These are phyloP conservation scores for Euphorbia celastroides DNA, from an alignment of 441 rosid species.

Conservation along the genomic window DNA sequence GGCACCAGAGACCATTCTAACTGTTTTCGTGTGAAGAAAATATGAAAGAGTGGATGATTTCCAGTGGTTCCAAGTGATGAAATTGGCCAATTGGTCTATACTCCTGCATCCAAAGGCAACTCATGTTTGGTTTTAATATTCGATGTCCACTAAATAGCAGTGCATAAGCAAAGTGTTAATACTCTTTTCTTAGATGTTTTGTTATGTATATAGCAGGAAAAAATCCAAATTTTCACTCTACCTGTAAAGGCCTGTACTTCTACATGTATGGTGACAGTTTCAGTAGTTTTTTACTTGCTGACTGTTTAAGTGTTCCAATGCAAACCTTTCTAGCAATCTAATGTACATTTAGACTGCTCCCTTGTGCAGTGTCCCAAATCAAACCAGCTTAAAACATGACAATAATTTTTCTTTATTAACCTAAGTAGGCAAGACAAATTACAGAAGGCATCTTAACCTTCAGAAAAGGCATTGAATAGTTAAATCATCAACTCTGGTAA, in stretches of 20 bases:
- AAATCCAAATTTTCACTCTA: neutral
- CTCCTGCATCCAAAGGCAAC: slow-evolving; percentile 32
- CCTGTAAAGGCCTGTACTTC: neutral
- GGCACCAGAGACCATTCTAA: slow-evolving; percentile 70
- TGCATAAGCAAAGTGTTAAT: neutral
- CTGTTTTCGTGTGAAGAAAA: slow-evolving; percentile 61
- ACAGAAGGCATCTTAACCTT: neutral
- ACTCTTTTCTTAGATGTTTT: neutral
- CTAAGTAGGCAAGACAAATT: neutral
- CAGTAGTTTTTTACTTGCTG: neutral
- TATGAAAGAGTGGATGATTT: slow-evolving; percentile 49
- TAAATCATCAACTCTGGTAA: neutral
- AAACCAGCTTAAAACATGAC: neutral
- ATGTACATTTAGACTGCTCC: neutral
- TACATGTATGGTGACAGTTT: neutral
- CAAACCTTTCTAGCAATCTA: neutral
- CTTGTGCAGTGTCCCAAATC: neutral
- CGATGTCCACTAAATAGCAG: slow-evolving; percentile 13
- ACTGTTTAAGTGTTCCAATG: neutral
- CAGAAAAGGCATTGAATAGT: neutral
- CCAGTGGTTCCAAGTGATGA: slow-evolving; percentile 54
- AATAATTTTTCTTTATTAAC: neutral
- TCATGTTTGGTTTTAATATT: slow-evolving; percentile 12
- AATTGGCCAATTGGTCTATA: slow-evolving; percentile 32
- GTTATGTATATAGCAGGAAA: neutral